A percentile compares a stretch with the other conserved stretches of the same genome.
Evolutionary conservation across 2,329 filamentous ascomycete species (phyloP).

Genomic region (Paraconiothyrium sp.): DNA sequence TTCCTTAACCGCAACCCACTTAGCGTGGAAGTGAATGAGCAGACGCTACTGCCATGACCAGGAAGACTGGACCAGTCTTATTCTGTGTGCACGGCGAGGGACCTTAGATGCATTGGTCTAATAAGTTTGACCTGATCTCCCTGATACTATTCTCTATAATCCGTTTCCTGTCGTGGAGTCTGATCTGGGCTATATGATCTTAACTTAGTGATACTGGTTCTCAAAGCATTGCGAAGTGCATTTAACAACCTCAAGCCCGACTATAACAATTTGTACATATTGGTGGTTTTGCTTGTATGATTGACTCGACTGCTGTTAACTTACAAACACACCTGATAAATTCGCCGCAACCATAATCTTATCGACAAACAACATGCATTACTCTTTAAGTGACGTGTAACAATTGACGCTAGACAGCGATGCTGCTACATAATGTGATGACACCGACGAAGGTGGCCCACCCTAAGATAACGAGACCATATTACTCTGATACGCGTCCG

Average conservation of each 20-base stretch:
- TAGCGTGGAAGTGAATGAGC: no score
- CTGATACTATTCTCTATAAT: no score
- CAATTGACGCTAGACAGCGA: conserved; percentile 1
- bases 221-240: neutral
- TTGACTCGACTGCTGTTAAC: neutral
- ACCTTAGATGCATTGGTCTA: no score
- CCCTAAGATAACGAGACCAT: neutral
- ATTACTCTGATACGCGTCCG: neutral
- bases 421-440: neutral
- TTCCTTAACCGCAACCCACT: no score
- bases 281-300: neutral
- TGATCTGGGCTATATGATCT: no score
- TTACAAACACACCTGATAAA: neutral
- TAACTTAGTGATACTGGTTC: no score
- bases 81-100: no score
- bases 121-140: no score
- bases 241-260: neutral
- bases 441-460: conserved; percentile 2
- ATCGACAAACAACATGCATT: neutral
- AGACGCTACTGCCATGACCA: no score
- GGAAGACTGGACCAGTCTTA: no score
- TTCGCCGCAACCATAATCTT: neutral
- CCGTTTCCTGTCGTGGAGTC: no score
- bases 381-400: neutral
- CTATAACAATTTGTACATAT: neutral